These are phyloP conservation scores for Ilyonectria destructans DNA, from an alignment of 2,329 filamentous ascomycete species.

Conservation along the genomic window DNA sequence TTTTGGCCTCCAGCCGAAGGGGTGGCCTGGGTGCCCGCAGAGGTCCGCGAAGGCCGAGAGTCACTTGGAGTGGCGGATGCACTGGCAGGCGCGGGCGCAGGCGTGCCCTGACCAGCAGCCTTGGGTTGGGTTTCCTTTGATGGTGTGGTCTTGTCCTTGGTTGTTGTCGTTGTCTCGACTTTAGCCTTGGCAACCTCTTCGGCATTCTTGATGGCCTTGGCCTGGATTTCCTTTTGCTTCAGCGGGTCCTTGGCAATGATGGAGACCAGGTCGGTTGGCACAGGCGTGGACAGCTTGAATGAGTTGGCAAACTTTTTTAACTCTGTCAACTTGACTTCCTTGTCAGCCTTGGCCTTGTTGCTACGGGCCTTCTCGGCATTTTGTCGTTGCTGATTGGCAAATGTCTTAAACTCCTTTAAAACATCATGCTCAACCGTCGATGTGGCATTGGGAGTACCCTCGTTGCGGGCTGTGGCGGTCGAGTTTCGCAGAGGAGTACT, in stretches of 20 bases:
- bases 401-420: constrained; percentile 75
- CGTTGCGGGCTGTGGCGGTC: constrained; percentile 59
- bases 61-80: constrained; percentile 45
- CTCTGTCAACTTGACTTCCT: constrained; percentile 93
- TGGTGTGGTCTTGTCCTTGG: constrained; percentile 61
- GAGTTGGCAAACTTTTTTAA: constrained; percentile 94
- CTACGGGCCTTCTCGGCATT: constrained; percentile 71
- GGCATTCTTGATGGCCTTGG: constrained; percentile 85
- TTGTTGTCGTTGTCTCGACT: constrained; percentile 61
- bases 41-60: constrained; percentile 53
- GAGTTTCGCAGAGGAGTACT: constrained; percentile 51
- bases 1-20: constrained; percentile 51
- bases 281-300: constrained; percentile 95
- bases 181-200: constrained; percentile 75
- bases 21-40: constrained; percentile 54
- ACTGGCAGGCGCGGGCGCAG: constrained; percentile 37
- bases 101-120: constrained; percentile 45
- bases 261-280: constrained; percentile 91
- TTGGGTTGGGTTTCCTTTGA: constrained; percentile 65
- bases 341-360: constrained; percentile 79
- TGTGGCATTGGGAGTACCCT: constrained; percentile 67
- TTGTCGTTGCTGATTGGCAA: constrained; percentile 71
- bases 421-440: constrained; percentile 76
- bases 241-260: constrained; percentile 97
- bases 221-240: constrained; percentile 94